These are phyloP conservation scores for Monosporascus sp. DNA, from an alignment of 2,329 filamentous ascomycete species.

Conservation along the genomic window DNA sequence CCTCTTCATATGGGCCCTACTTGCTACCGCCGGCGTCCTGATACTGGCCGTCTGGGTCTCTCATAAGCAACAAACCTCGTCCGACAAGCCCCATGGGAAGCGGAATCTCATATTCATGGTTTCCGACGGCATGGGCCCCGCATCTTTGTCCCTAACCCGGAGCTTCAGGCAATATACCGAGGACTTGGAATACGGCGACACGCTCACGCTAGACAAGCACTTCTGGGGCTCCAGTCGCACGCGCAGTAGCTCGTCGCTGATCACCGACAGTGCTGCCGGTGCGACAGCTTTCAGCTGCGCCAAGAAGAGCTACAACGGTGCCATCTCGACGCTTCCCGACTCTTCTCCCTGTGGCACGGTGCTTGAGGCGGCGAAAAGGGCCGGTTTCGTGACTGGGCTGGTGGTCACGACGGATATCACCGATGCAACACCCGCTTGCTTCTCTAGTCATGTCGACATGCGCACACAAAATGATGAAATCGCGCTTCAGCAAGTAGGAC, in stretches of 20 bases:
- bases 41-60: conserved; percentile 73
- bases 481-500: conserved; percentile 84
- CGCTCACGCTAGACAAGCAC: conserved; percentile 77
- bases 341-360: conserved; percentile 84
- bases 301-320: conserved; percentile 92
- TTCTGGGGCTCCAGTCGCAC: conserved; percentile 88
- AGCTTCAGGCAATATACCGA: conserved; percentile 77
- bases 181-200: conserved; percentile 67
- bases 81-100: conserved; percentile 53
- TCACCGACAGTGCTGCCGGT: conserved; percentile 95
- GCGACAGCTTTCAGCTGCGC: conserved; percentile 95
- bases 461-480: conserved; percentile 83
- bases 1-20: conserved; percentile 74
- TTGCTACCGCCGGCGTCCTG: conserved; percentile 74
- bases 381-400: conserved; percentile 86
- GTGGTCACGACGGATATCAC: conserved; percentile 94
- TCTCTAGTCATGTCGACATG: conserved; percentile 79
- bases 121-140: conserved; percentile 96
- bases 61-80: conserved; percentile 55
- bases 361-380: conserved; percentile 86
- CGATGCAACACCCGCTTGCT: conserved; percentile 93
- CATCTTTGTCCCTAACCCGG: conserved; percentile 79
- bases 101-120: conserved; percentile 98
- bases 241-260: conserved; percentile 72
- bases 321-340: conserved; percentile 84